A percentile compares a stretch with the other conserved stretches of the same genome.
These are phyloP conservation scores for Pseudopithomyces chartarum DNA, from an alignment of 2,329 filamentous ascomycete species.

Conservation along the genomic window DNA sequence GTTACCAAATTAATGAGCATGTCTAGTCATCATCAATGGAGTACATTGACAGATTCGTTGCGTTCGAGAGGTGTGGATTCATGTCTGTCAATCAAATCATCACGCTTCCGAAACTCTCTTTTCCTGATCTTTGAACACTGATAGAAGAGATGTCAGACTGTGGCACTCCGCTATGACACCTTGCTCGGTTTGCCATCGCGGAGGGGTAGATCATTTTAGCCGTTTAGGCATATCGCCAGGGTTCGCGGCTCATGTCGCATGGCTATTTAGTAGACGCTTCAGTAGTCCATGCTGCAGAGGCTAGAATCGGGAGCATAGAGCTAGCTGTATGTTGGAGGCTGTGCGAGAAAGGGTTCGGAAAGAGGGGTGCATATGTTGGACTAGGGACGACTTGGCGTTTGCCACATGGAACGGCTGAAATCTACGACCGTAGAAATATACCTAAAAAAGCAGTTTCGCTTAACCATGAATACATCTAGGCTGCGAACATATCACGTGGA, in stretches of 20 bases:
- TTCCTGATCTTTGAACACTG: not conserved
- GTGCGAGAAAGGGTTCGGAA: not conserved
- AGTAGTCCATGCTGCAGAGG: not conserved
- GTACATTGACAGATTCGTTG: too few species aligned
- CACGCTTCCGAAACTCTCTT: not conserved
- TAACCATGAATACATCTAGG: not conserved
- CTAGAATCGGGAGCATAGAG: not conserved
- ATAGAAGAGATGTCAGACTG: not conserved
- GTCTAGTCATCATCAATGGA: not conserved
- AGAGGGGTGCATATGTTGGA: not conserved
- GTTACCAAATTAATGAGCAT: conserved; percentile 7
- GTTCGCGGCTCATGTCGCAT: conserved; percentile 7
- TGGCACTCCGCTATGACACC: not conserved
- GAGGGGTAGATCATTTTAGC: conserved; percentile 30
- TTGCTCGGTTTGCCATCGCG: conserved; percentile 1
- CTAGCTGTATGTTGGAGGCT: not conserved
- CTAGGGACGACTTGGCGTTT: not conserved
- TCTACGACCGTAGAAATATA: not conserved
- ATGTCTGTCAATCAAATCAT: too few species aligned
- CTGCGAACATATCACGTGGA: too few species aligned
- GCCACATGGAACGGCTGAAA: not conserved
- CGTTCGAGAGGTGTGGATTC: too few species aligned
- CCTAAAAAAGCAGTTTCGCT: not conserved
- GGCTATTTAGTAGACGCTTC: not conserved
- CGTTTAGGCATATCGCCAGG: conserved; percentile 34